phyloP scores from a whole-genome alignment of 2,329 filamentous ascomycete species.

The Botrytis fragariae region DNA sequence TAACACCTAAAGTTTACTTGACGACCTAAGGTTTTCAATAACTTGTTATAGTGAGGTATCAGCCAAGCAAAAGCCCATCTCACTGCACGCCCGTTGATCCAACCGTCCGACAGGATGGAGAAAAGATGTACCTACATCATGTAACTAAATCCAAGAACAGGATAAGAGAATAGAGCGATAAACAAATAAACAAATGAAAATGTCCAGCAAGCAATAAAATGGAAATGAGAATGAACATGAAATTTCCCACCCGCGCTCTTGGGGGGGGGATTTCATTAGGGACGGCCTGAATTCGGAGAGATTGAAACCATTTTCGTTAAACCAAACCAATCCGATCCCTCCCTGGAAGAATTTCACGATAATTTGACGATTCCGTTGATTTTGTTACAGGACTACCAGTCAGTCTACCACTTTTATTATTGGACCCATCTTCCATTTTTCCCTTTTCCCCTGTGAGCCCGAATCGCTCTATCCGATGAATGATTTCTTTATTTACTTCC shows the following conservation, averaged over 20 bases:
- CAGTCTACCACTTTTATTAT: too few species aligned
- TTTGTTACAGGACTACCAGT: not conserved
- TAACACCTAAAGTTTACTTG: not conserved
- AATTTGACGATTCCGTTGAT: not conserved
- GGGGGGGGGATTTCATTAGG: not conserved
- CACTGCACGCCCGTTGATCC: conserved; percentile 5
- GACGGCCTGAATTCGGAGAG: conserved; percentile 11
- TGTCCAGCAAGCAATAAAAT: not conserved
- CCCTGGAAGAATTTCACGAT: not conserved
- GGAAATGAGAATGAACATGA: not conserved
- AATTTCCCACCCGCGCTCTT: conserved; percentile 6
- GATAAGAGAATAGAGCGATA: not conserved
- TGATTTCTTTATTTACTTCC: not conserved
- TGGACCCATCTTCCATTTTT: not conserved
- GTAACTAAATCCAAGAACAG: not conserved
- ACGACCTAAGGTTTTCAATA: not conserved
- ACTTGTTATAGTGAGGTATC: not conserved
- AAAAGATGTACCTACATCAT: conserved; percentile 3
- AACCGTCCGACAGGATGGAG: not conserved
- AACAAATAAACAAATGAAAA: not conserved
- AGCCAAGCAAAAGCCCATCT: conserved; percentile 6
- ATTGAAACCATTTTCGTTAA: not conserved
- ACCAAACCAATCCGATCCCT: too few species aligned
- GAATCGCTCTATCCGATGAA: too few species aligned
- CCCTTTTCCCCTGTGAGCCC: accelerated